Evolutionary conservation across 2,329 filamentous ascomycete species (phyloP).

Genomic region (Bimuria novae-zelandiae): DNA sequence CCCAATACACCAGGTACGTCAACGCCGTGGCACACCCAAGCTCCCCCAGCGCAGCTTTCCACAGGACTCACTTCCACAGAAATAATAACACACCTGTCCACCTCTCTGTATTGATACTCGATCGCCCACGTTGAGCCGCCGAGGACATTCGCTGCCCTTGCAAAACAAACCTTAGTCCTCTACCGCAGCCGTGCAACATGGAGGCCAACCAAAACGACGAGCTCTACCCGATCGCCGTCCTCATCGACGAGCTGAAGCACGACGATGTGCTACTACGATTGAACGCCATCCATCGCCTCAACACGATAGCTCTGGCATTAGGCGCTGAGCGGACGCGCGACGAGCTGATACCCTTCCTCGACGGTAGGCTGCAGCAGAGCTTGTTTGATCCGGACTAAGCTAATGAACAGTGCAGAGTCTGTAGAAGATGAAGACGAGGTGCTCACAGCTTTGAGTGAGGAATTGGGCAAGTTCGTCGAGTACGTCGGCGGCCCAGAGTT

Average conservation of each 20-base stretch:
- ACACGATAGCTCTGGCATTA: constrained; percentile 94
- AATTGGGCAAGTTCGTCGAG: constrained; percentile 95
- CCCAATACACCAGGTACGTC: constrained; percentile 42
- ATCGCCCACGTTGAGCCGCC: constrained; percentile 14
- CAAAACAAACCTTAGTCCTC: constrained; percentile 21
- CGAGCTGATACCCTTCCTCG: constrained; percentile 97
- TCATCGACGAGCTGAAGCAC: constrained; percentile 99
- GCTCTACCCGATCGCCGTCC: constrained; percentile 98
- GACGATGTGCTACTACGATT: constrained; percentile 97
- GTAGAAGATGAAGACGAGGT: constrained; percentile 99
- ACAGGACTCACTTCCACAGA: constrained; percentile 28
- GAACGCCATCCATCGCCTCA: constrained; percentile 97
- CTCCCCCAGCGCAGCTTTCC: constrained; percentile 22
- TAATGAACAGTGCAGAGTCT: constrained; percentile 69
- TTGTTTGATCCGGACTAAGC: constrained; percentile 31
- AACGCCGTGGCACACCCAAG: constrained; percentile 31
- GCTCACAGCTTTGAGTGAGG: constrained; percentile 92
- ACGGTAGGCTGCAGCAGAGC: constrained; percentile 65
- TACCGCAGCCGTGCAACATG: constrained; percentile 60
- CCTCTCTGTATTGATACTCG: constrained; percentile 17
- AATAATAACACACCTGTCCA: constrained; percentile 2
- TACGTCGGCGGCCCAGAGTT: constrained; percentile 94
- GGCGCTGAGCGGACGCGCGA: constrained; percentile 96
- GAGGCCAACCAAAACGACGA: constrained; percentile 95
- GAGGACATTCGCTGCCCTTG: constrained; percentile 27